These are phyloP conservation scores for Amanita brunnescens DNA, from an alignment of 768 basidiomycete species.

Conservation along the genomic window DNA sequence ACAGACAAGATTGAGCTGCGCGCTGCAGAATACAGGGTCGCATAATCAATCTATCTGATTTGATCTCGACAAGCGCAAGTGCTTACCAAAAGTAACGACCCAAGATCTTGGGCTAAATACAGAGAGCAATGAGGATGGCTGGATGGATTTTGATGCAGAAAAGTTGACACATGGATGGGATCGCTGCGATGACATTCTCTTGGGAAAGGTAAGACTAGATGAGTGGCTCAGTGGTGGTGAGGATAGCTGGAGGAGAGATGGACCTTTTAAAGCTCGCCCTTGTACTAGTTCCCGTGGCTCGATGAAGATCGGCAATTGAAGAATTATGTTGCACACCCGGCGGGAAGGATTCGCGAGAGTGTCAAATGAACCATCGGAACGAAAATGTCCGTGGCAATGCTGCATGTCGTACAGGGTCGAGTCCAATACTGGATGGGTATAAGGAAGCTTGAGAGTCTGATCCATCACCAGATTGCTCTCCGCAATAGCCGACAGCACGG, in stretches of 20 bases:
- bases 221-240: slow-evolving; percentile 15
- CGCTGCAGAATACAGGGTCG: slow-evolving; percentile 25
- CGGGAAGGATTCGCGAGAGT: slow-evolving; percentile 25
- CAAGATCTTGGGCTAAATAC: slow-evolving; percentile 40
- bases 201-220: slow-evolving; percentile 11
- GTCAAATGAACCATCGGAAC: slow-evolving; percentile 25
- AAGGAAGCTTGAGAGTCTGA: slow-evolving; percentile 18
- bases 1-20: slow-evolving; percentile 53
- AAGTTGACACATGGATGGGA: slow-evolving; percentile 33
- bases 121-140: slow-evolving; percentile 33
- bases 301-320: slow-evolving; percentile 35
- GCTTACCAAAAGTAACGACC: slow-evolving; percentile 40
- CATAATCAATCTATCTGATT: slow-evolving; percentile 10
- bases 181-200: slow-evolving; percentile 28
- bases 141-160: slow-evolving; percentile 33
- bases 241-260: slow-evolving; percentile 20
- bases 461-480: slow-evolving; percentile 25
- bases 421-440: slow-evolving; percentile 18
- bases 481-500: slow-evolving; percentile 17
- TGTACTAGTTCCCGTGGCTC: slow-evolving; percentile 25
- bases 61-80: slow-evolving; percentile 3
- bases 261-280: slow-evolving; percentile 26
- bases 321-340: slow-evolving; percentile 15
- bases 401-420: slow-evolving; percentile 17
- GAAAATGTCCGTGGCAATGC: slow-evolving; percentile 18